Percentiles rank a stretch among this genome's conserved stretches.
These are phyloP conservation scores for Scytalidium sp. DNA, from an alignment of 2,329 filamentous ascomycete genomes.

Conservation along the genomic window DNA sequence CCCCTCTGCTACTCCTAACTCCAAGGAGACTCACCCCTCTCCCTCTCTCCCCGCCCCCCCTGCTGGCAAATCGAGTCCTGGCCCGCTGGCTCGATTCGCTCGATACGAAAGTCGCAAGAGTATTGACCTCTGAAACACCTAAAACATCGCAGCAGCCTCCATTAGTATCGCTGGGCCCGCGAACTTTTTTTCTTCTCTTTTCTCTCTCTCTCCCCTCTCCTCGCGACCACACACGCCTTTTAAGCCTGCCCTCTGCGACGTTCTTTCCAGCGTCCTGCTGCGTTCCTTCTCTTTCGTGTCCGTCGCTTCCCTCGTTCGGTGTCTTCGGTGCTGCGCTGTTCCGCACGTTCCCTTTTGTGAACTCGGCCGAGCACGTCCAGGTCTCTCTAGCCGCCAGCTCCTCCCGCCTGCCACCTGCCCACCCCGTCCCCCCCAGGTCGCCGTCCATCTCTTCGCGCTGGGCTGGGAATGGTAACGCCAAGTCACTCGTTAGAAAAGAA, in stretches of 20 bases:
- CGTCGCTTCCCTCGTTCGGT: conserved; percentile 4
- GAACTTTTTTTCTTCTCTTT: conserved; percentile 7
- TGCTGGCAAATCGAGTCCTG: not conserved
- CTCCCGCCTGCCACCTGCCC: conserved; percentile 1
- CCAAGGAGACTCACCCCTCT: too few species aligned
- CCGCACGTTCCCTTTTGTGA: not conserved
- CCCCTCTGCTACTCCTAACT: too few species aligned
- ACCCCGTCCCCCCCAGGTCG: conserved; percentile 9
- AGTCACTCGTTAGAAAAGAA: conserved; percentile 21
- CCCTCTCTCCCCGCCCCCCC: conserved; percentile 1
- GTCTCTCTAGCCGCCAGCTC: not conserved
- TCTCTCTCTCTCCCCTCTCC: conserved; percentile 6
- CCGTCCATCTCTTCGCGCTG: conserved; percentile 20
- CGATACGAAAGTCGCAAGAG: conserved; percentile 1
- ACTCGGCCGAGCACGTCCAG: not conserved
- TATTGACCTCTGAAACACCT: conserved; percentile 21
- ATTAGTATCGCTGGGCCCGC: conserved; percentile 9
- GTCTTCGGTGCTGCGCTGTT: conserved; percentile 1
- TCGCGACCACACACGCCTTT: conserved; percentile 1
- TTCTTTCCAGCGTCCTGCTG: conserved; percentile 11
- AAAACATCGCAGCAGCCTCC: conserved; percentile 6
- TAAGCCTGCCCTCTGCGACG: not conserved
- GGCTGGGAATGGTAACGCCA: conserved; percentile 19
- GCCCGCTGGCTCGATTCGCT: not conserved
- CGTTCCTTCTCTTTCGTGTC: conserved; percentile 12